Percentiles rank a stretch among this genome's conserved stretches.
Evolutionary conservation across 164 flowering plant species (phyloP).

Genomic region (Chloranthus sessilifolius): DNA sequence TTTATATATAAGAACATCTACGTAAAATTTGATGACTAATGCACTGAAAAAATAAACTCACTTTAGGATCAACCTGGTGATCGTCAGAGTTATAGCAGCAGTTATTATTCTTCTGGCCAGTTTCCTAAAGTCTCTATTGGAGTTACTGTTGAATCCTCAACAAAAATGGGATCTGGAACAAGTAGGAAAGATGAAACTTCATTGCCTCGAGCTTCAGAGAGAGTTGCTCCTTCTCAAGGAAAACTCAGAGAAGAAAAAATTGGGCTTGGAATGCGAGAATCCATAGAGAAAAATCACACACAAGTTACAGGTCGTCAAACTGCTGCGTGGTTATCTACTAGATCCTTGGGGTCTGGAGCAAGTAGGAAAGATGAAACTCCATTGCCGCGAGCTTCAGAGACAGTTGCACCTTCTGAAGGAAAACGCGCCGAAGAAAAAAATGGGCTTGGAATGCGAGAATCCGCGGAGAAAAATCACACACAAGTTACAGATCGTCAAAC

Average conservation of each 20-base stretch:
- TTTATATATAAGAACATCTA: background rate
- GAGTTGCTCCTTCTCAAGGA: constrained; percentile 16
- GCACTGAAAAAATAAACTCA: too few species aligned
- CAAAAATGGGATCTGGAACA: constrained; percentile 19
- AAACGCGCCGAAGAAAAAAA: constrained; percentile 15
- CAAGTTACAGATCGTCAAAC: constrained; percentile 21
- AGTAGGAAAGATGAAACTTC: constrained; percentile 22
- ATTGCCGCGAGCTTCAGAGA: constrained; percentile 15
- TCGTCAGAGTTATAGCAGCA: constrained; percentile 50
- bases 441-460: constrained; percentile 8
- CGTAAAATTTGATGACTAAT: too few species aligned
- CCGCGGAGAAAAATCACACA: constrained; percentile 19
- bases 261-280: constrained; percentile 8
- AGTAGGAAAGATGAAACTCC: constrained; percentile 22
- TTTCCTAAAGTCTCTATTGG: constrained; percentile 77
- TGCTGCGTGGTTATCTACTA: constrained; percentile 48
- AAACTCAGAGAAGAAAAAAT: constrained; percentile 15
- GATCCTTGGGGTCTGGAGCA: constrained; percentile 23
- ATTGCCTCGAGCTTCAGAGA: constrained; percentile 15
- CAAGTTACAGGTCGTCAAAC: constrained; percentile 20
- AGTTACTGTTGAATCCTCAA: constrained; percentile 34
- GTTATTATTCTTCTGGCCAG: constrained; percentile 45
- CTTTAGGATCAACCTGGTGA: constrained; percentile 42
- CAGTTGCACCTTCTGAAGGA: constrained; percentile 16
- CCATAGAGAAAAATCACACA: constrained; percentile 19